Evolutionary conservation across 331 rosid genomes (phyloP), one percentile per base, ranked within the genome.

Genomic region (Malus hybrid): DNA sequence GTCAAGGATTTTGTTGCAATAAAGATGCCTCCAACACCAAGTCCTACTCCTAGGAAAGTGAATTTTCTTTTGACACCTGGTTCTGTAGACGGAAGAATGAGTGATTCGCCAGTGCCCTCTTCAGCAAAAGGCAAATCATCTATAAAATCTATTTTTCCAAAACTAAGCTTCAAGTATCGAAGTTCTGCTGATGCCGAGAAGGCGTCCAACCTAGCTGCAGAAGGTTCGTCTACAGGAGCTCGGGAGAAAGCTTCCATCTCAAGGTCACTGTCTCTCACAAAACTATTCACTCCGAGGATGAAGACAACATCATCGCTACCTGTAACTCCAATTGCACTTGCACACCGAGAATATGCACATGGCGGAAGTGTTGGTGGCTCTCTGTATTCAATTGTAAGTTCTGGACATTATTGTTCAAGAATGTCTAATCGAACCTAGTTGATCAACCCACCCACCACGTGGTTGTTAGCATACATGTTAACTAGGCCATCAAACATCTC

Each of bases 291-390:
- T 1, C 88, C 97, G 50, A 86, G 83, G 87, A 87, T 88, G 73
- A 90, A 90, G 79, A 85, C 95, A 75, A 87, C 99, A 2, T 89
- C 99, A 33, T 94, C 99, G 10, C 87, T 94, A 24, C 99, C 99
- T 2, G 97, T 85, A 7, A 91, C 91, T 83, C 96, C 91, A 79
- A 46, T 87, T 70, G 86, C 80, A 44, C 87, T 75, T 70, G 76
- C 82, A 57, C 83, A 80, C 70, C 71, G 78, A 2, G 97, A 90
- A 56, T 86, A 87, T 75, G 76, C 80, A 76, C 87, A 82, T n/a
- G 83, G 72, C 83, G 96, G 87, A 85, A 78, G 79, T 76, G 67
- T 81, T 61, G 91, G 78, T 65, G 82, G 85, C 67, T 79, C 89
- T 71, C 81, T 80, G 63, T 77, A 42, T 73, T 68, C 74, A 59